Base-by-base conservation (phyloP, 2,329 filamentous ascomycete species). In the Cercospora nicotianae region DNA sequence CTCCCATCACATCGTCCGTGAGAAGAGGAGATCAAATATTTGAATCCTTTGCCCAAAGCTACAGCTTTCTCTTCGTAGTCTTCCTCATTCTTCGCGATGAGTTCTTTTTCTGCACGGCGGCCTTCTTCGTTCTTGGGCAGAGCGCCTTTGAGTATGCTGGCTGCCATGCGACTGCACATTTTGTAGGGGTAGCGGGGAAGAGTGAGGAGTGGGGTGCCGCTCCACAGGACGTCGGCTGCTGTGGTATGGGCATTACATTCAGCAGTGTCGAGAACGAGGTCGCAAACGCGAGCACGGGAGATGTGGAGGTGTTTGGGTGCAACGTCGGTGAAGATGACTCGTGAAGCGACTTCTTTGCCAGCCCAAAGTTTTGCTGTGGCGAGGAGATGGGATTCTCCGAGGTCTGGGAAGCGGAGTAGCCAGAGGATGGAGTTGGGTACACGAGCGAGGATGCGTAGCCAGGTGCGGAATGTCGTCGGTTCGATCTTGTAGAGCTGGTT, bases 401-500 rank as follows among this genome's bases (percentile, higher is more conserved):
- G 85, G 72, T 98, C 95, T 0, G 95, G 95, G 77, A 99, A 99
- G 45, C 94, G 91, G n/a, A 99, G 87, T 4, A 99, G 87, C 95
- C 95, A 99, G 28, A 99, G 86, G 42, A 97, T 87, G 8, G 94
- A 91, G 69, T 95, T 96, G 0, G 94, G 94, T 16, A 94, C 89
- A 67, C 87, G 87, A 39, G 92, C 87, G 20, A 99, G 86, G 72
- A 99, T 97, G 65, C 95, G 91, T 30, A 99, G 84, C 94, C 95
- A 99, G 51, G 92, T 93, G 62, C 95, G 91, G 81, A 98, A 98
- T 7, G 93, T 97, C 3, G 93, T 96, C 1, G 95, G 95, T 74
- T 99, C 95, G 80, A 99, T 98, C 93, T 99, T 99, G 83, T 99
- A 99, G 33, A 99, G 84, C 79, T 99, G 95, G 77, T 99, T 99